Base-by-base conservation (phyloP, 768 basidiomycete genomes). In the Krasilnikovozyma curviuscula region DNA sequence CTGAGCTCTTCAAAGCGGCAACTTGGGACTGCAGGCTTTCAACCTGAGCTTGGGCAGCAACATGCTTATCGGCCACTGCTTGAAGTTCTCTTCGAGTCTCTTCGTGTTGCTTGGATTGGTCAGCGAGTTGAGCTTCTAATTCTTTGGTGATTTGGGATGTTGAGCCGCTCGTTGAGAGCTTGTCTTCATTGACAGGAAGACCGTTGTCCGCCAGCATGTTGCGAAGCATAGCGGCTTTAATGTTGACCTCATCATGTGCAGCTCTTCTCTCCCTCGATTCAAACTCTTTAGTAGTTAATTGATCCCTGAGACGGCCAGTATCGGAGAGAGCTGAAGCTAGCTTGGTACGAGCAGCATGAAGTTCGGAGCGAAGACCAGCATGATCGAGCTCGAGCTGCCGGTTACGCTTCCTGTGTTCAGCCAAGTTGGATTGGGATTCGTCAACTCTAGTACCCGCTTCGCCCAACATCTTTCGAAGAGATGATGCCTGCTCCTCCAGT, bases 161-260 rank as follows among this genome's bases (percentile, higher is more conserved):
- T 71, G 58, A 46, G 33, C 53, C 55, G 24, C 57, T 53, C 10
- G 31, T 33, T 3, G 35, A 32, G 21, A 77, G 56, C 31, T 80
- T 75, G 41, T 78, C 80, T 18, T 84, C 83, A 46, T 81, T 79
- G 18, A 81, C 67, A 24, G 71, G 71, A 44, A 97, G 73, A 14
- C 88, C 91, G 59, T 82, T 78, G 59, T 97, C 93, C 19, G 78
- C 75, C 40, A 97, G 72, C 60, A 95, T 78, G 60, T 76, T 81
- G 39, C 85, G 77, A 49, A 97, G 69, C 69, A 83, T 79, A 23
- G 70, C 73, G 55, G 83, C 68, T 51, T 83, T 81, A 52, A 86
- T 67, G 49, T 73, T 75, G 1, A 77, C 68, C 50, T 86, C 82
- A 0, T 78, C 69, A 0, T 75, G 70, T 40, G 79, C 75, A 60